Percentiles rank a stretch among this genome's conserved stretches.
These are phyloP conservation scores for Lumnitzera racemosa DNA, from an alignment of 345 rosid genomes.

Conservation along the genomic window DNA sequence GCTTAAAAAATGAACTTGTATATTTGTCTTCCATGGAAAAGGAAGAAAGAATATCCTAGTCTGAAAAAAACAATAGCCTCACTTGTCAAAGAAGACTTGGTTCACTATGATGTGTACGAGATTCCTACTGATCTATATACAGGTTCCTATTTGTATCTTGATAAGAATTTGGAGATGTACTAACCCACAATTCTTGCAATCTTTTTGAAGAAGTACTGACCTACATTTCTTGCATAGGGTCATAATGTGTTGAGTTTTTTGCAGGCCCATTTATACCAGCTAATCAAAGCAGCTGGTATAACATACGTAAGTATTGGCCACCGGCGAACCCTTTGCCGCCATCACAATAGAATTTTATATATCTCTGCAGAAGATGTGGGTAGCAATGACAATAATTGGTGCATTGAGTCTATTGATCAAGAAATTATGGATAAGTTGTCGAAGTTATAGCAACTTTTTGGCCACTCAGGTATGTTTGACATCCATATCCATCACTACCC, in stretches of 20 bases:
- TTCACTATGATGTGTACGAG: too few species aligned
- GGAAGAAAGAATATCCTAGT: too few species aligned
- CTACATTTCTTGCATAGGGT: constrained; percentile 3
- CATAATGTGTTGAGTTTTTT: constrained; percentile 3
- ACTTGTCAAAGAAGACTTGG: too few species aligned
- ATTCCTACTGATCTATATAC: too few species aligned
- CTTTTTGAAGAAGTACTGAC: background rate
- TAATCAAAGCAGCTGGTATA: constrained; percentile 65
- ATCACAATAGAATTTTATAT: constrained; percentile 45
- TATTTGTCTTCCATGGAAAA: too few species aligned
- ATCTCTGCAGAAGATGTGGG: constrained; percentile 49
- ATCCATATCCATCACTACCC: too few species aligned
- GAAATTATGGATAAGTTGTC: constrained; percentile 19
- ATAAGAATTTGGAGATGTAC: background rate
- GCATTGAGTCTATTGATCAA: constrained; percentile 25
- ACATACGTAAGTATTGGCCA: constrained; percentile 87
- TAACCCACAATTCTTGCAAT: background rate
- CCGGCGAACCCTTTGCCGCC: constrained; percentile 51
- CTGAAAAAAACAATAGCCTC: too few species aligned
- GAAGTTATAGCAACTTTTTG: constrained; percentile 14
- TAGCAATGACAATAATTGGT: constrained; percentile 43
- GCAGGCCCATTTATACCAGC: constrained; percentile 65
- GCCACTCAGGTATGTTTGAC: too few species aligned
- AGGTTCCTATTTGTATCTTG: too few species aligned
- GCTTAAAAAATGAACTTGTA: too few species aligned